phyloP scores from a whole-genome alignment of 805 yeast species.

The Candida piceae region DNA sequence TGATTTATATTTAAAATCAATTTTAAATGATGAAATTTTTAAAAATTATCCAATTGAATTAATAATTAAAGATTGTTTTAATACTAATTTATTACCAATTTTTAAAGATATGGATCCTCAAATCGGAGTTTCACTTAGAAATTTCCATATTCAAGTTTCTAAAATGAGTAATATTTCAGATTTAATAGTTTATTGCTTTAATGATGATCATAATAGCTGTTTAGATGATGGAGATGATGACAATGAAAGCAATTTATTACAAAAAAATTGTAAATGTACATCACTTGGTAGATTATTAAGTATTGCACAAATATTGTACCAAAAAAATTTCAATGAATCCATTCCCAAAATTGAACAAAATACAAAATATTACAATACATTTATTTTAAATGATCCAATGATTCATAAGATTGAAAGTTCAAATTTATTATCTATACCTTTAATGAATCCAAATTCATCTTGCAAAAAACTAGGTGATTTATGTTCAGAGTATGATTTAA shows the following conservation, averaged over 20 bases:
- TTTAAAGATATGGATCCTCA: constrained; percentile 63
- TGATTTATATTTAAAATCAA: constrained; percentile 25
- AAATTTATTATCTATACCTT: constrained; percentile 27
- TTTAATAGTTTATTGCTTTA: constrained; percentile 68
- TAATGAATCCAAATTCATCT: constrained; percentile 19
- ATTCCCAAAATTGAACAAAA: not conserved
- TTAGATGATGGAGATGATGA: constrained; percentile 8
- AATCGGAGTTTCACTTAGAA: constrained; percentile 70
- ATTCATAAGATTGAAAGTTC: constrained; percentile 12
- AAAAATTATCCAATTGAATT: constrained; percentile 23
- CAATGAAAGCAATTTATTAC: constrained; percentile 9
- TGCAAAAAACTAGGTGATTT: constrained; percentile 23
- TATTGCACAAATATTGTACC: constrained; percentile 36
- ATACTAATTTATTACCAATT: constrained; percentile 41
- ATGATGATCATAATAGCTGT: constrained; percentile 32
- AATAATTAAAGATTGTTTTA: constrained; percentile 39
- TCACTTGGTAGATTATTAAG: constrained; percentile 37
- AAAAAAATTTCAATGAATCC: no score
- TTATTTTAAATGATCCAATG: constrained; percentile 20
- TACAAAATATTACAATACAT: constrained; percentile 25
- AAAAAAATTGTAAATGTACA: constrained; percentile 31
- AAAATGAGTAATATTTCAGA: constrained; percentile 72
- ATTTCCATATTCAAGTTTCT: constrained; percentile 82
- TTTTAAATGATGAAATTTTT: constrained; percentile 18
- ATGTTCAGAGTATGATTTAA: constrained; percentile 34